Conservation (phyloP, 2,329 filamentous ascomycete genomes). For the Aspergillus fischeri region DNA sequence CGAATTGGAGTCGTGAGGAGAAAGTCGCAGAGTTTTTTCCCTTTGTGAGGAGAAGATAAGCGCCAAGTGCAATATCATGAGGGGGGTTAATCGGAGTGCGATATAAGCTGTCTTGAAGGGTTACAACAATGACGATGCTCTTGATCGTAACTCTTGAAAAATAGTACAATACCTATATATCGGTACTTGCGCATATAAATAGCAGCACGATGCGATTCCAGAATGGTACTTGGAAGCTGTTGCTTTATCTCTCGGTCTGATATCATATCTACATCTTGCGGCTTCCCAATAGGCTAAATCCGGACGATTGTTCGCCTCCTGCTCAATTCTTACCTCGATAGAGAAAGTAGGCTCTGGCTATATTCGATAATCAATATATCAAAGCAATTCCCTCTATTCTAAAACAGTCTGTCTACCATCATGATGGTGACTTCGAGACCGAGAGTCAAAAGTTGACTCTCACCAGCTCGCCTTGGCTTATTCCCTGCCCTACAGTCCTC, state of each 20-base stretch:
- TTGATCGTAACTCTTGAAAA: too few relatives aligned
- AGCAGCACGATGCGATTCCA: neutral
- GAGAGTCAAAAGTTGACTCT: neutral
- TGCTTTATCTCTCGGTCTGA: neutral
- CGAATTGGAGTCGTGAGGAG: constrained; percentile 11
- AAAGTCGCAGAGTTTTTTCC: neutral
- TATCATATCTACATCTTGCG: neutral
- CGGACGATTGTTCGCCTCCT: neutral
- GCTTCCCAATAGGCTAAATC: neutral
- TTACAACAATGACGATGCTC: too few relatives aligned
- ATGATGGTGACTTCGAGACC: neutral
- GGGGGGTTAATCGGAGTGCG: neutral
- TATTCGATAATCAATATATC: neutral
- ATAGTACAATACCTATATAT: neutral
- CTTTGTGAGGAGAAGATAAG: constrained; percentile 15
- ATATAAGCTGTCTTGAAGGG: too few relatives aligned
- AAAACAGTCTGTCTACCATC: neutral
- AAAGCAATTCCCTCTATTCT: neutral
- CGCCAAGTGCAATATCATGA: neutral
- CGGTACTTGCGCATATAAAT: neutral
- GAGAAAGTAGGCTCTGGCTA: neutral
- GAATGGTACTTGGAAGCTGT: neutral
- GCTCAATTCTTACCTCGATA: neutral
- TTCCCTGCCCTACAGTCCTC: constrained; percentile 5
- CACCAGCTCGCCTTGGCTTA: constrained; percentile 1